Evolutionary conservation across 2,329 filamentous ascomycete species (phyloP), one percentile per base, ranked within the genome.

Genomic region (Aspergillus brunneoviolaceus): DNA sequence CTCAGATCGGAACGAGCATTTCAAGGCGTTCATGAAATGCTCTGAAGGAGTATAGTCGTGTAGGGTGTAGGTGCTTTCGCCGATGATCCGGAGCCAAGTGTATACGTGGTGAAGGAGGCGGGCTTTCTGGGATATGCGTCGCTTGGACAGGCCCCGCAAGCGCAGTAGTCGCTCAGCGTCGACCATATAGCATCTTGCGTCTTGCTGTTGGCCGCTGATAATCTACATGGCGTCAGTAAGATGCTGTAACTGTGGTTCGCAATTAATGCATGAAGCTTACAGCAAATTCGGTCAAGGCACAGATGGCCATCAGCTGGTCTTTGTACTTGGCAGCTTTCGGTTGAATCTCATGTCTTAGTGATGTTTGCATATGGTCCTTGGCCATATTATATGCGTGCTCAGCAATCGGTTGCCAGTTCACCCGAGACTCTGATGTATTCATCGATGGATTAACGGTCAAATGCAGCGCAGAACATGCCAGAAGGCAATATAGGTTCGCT

Each of bases 21-120:
- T 39, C 27, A 70, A 59, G 35, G 60, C 61, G 42, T 69, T 61
- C 7, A 70, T 59, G 23, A 69, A 69, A 0, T 65, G 60, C 16
- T 62, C 60, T 1, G 69, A 66, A 29, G 65, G 63, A 1, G 57
- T 63, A 39, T 71, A 71, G 25, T 71, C 68, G 51, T 74, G 72
- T 5, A 75, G 60, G 14, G 69, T 70, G 60, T 71, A 72, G 4
- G 72, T 74, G 62, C 69, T 76, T 57, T 76, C 73, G 3, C 72
- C 72, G 4, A 77, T 70, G 14, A 77, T 74, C 9, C 74, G 69
- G 2, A 72, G 64, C 72, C 75, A 78, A 1, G 70, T 74, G 49
- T 73, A 78, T 12, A 78, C 71, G 56, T 77, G 76, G 45, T 79
- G 77, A 6, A 77, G 62, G n/a, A 77, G 64, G 5, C 74, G 71